Evolutionary conservation across 2,329 filamentous ascomycete genomes (phyloP).

Genomic region (Venturia oleaginea): DNA sequence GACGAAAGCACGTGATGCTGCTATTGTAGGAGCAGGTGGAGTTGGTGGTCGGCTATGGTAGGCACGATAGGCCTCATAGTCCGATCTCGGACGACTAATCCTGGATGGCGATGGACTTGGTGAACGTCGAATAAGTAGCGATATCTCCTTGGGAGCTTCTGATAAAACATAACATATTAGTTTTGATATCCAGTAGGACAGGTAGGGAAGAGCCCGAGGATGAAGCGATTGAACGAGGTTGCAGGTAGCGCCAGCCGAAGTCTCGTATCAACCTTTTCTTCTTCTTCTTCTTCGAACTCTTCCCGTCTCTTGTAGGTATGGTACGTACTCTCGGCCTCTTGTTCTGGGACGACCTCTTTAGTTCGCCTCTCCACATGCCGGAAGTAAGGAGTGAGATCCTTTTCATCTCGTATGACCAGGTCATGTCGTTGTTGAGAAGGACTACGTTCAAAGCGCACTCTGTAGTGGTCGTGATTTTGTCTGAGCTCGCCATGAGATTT

Average conservation of each 20-base stretch:
- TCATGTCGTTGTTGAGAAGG: background rate
- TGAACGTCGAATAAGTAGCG: background rate
- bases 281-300: slow-evolving; percentile 7
- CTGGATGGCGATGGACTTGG: background rate
- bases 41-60: slow-evolving; percentile 9
- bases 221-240: slow-evolving; percentile 4
- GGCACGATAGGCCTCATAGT: slow-evolving; percentile 1
- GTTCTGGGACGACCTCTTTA: background rate
- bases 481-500: background rate
- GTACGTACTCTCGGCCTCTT: background rate
- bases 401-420: background rate
- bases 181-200: background rate
- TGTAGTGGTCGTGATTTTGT: background rate
- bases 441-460: background rate
- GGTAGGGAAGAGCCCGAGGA: slow-evolving; percentile 2
- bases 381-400: background rate
- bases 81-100: background rate
- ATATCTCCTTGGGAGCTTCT: background rate
- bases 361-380: background rate
- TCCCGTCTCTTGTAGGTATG: slow-evolving; percentile 4
- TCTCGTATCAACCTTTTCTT: background rate
- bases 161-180: background rate
- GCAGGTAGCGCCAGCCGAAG: background rate
- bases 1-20: background rate
- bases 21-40: background rate